Conservation (phyloP, 352 stramenopile species). For the Aphanomyces invadans region DNA sequence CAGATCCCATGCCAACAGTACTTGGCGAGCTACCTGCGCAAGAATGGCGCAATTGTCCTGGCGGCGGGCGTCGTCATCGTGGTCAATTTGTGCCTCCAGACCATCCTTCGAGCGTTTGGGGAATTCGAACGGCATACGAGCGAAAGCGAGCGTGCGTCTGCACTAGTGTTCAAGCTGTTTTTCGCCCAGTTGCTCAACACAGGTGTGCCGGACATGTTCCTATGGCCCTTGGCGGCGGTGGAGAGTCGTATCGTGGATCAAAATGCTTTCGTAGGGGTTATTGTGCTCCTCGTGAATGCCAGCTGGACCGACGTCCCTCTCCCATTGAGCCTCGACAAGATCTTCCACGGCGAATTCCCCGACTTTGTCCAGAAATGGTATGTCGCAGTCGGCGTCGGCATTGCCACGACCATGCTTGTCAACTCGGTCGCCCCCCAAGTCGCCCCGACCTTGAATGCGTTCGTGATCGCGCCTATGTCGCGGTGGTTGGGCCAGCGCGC, state of each 20-base stretch:
- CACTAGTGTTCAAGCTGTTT: conserved; percentile 74
- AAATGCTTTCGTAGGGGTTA: conserved; percentile 30
- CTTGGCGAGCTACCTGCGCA: conserved; percentile 52
- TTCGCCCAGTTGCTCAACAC: conserved; percentile 81
- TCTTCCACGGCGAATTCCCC: conserved; percentile 67
- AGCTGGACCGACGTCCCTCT: conserved; percentile 39
- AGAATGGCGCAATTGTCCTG: conserved; percentile 61
- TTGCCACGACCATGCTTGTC: conserved; percentile 83
- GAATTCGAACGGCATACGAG: conserved; percentile 72
- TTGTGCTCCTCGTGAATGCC: conserved; percentile 74
- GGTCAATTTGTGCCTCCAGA: conserved; percentile 71
- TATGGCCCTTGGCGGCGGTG: too few relatives aligned
- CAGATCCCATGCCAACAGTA: conserved; percentile 47
- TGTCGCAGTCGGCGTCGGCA: conserved; percentile 73
- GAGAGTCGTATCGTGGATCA: background rate
- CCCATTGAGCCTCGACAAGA: conserved; percentile 29
- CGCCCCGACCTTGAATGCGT: conserved; percentile 52
- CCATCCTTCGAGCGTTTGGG: conserved; percentile 58
- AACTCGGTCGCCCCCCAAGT: conserved; percentile 66
- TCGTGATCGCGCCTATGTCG: conserved; percentile 44
- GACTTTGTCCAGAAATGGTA: conserved; percentile 87
- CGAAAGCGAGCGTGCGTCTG: conserved; percentile 70
- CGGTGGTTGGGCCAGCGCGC: conserved; percentile 35
- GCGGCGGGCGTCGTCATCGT: conserved; percentile 62
- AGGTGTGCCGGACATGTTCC: conserved; percentile 25